These are phyloP conservation scores for Leishmania major DNA, from an alignment of 208 protist species.

Conservation along the genomic window DNA sequence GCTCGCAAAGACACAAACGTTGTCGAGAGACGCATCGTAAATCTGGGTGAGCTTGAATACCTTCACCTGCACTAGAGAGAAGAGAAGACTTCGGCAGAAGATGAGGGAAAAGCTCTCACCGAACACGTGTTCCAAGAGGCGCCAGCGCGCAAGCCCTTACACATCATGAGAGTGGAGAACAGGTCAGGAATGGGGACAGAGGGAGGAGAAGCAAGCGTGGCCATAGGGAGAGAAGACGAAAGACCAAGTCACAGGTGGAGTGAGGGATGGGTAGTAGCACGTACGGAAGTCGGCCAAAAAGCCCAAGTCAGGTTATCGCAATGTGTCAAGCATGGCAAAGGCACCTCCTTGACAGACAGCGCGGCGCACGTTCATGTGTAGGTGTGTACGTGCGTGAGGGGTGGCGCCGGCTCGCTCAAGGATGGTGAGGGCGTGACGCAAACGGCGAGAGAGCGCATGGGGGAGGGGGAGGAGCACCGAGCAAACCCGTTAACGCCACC, in stretches of 20 bases:
- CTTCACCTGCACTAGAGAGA: slow-evolving; percentile 16
- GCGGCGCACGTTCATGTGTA: neutral
- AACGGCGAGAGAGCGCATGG: neutral
- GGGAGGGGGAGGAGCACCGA: neutral
- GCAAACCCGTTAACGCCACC: too few relatives aligned
- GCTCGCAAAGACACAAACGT: neutral
- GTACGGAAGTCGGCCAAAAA: neutral
- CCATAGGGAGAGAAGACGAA: neutral
- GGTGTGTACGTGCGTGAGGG: neutral
- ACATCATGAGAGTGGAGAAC: neutral
- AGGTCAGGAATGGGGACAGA: neutral
- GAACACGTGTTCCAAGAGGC: neutral
- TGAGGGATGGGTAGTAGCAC: neutral
- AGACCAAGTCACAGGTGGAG: neutral
- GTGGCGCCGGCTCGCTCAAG: neutral
- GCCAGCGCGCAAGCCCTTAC: neutral
- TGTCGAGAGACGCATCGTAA: neutral
- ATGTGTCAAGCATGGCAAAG: neutral
- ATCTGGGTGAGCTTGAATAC: slow-evolving; percentile 33
- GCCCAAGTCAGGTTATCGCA: neutral
- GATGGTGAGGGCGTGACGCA: neutral
- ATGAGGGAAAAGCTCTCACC: slow-evolving; percentile 32
- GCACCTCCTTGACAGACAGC: neutral
- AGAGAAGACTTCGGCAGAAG: slow-evolving; percentile 10
- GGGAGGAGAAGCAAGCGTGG: neutral